Evolutionary conservation across 805 yeast species (phyloP), one percentile per base, ranked within the genome.

Genomic region (Pichia membranifaciens): DNA sequence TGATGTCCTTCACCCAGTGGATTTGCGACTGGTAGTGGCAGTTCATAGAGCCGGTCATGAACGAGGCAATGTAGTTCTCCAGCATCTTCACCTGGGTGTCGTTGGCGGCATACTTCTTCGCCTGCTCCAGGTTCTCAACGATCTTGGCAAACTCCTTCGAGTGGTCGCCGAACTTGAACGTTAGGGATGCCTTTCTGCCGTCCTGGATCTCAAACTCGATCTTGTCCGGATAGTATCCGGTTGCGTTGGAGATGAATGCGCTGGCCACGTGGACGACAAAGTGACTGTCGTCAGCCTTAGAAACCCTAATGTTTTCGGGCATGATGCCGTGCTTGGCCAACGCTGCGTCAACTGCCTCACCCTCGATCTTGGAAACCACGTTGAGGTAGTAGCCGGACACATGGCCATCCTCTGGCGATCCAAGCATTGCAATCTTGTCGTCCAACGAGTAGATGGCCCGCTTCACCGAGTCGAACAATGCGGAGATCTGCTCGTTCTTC

Each of bases 11-110:
- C 49, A 88, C 95, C 96, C 96, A 88, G 50, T 77, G 73, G 46
- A 81, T 78, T 65, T 88, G 96, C 1, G 96, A 84, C 49, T 84
- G 78, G 58, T 84, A 84, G 66, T 88, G 96, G 10, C 90, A 86
- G 53, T 81, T 78, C 79, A 87, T 82, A 4, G 91, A 83, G 18
- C 96, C 96, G 13, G 91, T 81, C 54, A 72, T 66, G 65, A 88
- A 88, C 12, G 93, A 78, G 40, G 77, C 76, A 47, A 79, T 74
- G 61, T 88, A 88, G 40, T 75, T 69, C 9, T 72, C 76, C 31
- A 87, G 62, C 87, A 88, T 80, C 48, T 76, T 72, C 13, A 55
- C 60, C 64, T 88, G 93, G 28, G 78, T 82, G 36, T 79, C 84
- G 61, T 87, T 87, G 40, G 93, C 89, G 17, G 81, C 87, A 58